Conservation (phyloP, 805 yeast species). For the Saccharomyces paradoxus region DNA sequence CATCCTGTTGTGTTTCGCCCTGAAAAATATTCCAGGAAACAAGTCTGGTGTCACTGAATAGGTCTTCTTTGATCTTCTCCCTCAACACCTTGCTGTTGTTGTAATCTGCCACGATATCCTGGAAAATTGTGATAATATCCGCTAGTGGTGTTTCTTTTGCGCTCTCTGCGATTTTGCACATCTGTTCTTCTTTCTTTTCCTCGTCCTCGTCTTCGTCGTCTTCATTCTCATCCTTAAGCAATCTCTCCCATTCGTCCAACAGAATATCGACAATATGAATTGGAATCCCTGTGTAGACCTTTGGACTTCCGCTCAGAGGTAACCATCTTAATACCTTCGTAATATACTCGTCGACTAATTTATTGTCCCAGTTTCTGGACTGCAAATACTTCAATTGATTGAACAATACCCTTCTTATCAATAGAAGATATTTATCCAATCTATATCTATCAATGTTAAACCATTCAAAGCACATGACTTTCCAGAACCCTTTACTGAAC, state of each 20-base stretch:
- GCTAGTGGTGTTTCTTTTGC: constrained; percentile 44
- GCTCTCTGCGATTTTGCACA: constrained; percentile 20
- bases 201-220: constrained; percentile 38
- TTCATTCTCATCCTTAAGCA: constrained; percentile 42
- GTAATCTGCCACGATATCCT: constrained; percentile 39
- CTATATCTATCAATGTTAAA: constrained; percentile 71
- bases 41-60: constrained; percentile 57
- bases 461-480: constrained; percentile 75
- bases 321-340: constrained; percentile 35
- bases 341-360: constrained; percentile 39
- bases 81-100: constrained; percentile 55
- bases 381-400: constrained; percentile 54
- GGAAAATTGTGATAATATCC: constrained; percentile 53
- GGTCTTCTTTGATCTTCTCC: constrained; percentile 54
- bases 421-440: constrained; percentile 74
- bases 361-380: constrained; percentile 45
- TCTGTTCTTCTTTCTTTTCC: constrained; percentile 24
- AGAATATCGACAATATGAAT: constrained; percentile 79
- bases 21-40: constrained; percentile 51
- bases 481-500: constrained; percentile 76
- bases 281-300: constrained; percentile 67
- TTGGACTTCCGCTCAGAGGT: constrained; percentile 51
- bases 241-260: constrained; percentile 73
- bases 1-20: constrained; percentile 25
- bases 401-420: constrained; percentile 68